These are phyloP conservation scores for Scheffersomyces cryptocercus DNA, from an alignment of 1,139 yeast genomes.

Conservation along the genomic window DNA sequence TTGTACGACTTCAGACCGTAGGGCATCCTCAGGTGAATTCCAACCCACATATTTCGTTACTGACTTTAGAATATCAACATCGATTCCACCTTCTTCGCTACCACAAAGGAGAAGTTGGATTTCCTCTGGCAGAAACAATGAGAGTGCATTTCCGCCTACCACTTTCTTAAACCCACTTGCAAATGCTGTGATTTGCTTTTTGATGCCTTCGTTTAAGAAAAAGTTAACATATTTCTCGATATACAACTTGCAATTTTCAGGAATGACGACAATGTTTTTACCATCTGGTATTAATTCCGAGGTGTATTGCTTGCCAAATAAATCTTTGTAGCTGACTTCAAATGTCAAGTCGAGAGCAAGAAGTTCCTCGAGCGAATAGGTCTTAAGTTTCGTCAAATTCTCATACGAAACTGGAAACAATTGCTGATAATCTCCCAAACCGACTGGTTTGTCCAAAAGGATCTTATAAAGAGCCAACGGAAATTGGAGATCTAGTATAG, in stretches of 20 bases:
- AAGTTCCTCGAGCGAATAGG: conserved; percentile 35
- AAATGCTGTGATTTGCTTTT: conserved; percentile 56
- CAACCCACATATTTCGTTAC: conserved; percentile 77
- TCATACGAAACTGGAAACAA: conserved; percentile 67
- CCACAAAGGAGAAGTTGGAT: conserved; percentile 80
- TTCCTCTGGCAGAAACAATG: conserved; percentile 79
- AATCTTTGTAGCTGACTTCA: conserved; percentile 41
- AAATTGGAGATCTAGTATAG: conserved; percentile 75
- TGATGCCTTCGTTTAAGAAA: conserved; percentile 57
- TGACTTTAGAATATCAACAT: conserved; percentile 64
- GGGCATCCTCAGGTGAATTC: conserved; percentile 33
- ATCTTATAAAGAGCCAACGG: conserved; percentile 79
- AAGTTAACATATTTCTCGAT: conserved; percentile 63
- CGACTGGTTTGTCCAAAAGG: conserved; percentile 56
- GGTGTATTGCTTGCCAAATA: conserved; percentile 38
- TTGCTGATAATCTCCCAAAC: conserved; percentile 63
- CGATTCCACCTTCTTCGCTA: conserved; percentile 63
- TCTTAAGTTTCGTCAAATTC: conserved; percentile 56
- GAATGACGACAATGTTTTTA: conserved; percentile 49
- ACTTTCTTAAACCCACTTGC: conserved; percentile 72
- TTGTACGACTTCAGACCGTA: conserved; percentile 38
- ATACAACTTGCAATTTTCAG: conserved; percentile 56
- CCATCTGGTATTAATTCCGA: conserved; percentile 64
- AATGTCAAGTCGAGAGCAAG: conserved; percentile 32
- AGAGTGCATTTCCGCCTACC: conserved; percentile 76